Percentiles rank a stretch among this genome's conserved stretches.
Evolutionary conservation across 2,329 filamentous ascomycete genomes (phyloP).

Genomic region (Penicillium rolfsii): DNA sequence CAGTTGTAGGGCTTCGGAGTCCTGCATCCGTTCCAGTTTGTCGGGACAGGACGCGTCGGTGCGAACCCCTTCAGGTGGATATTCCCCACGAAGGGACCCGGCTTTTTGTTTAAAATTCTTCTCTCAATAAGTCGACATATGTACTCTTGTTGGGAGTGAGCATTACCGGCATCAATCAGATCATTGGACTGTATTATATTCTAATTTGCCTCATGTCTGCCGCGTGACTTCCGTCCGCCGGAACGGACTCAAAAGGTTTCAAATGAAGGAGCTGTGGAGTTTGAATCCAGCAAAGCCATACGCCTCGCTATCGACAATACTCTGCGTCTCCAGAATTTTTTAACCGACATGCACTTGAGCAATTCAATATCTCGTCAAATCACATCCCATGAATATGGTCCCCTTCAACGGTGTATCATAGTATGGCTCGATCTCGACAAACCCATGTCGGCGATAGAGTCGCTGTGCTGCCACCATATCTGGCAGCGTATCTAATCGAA

Average conservation of each 20-base stretch:
- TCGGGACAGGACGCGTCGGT: neutral
- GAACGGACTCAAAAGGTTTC: neutral
- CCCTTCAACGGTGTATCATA: conserved; percentile 60
- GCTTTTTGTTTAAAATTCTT: neutral
- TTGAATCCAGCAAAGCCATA: neutral
- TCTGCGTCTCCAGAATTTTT: neutral
- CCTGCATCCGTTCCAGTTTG: neutral
- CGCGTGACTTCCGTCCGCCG: neutral
- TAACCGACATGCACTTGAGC: neutral
- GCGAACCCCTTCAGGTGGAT: neutral
- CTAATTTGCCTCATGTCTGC: neutral
- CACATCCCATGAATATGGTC: conserved; percentile 55
- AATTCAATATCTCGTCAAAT: neutral
- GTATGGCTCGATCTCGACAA: conserved; percentile 56
- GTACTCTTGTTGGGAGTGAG: neutral
- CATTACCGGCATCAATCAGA: neutral
- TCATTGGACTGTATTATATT: neutral
- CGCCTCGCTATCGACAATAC: neutral
- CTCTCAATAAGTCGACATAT: neutral
- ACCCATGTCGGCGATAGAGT: conserved; percentile 57
- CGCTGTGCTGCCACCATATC: conserved; percentile 55
- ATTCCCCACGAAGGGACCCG: neutral
- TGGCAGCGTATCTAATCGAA: conserved; percentile 60
- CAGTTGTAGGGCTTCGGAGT: neutral
- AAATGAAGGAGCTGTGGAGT: neutral